A percentile compares a stretch with the other conserved stretches of the same genome.
phyloP scores from a whole-genome alignment of 2,329 filamentous ascomycete genomes.

The Claviceps monticola region DNA sequence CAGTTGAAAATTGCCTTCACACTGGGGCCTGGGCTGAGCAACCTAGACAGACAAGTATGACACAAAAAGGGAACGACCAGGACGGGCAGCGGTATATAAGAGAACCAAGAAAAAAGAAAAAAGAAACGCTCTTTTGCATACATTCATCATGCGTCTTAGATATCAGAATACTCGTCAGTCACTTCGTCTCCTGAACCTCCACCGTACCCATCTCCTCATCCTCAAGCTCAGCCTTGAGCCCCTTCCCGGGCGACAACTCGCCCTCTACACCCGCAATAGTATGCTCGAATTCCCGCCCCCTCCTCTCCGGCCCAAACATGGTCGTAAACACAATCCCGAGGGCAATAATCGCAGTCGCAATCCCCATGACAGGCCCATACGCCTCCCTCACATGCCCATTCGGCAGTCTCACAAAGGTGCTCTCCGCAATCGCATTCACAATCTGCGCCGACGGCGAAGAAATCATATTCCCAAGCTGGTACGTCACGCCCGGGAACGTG shows the following conservation, averaged over 20 bases:
- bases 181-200: constrained; percentile 5
- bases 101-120: background rate
- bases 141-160: background rate
- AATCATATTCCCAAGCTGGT: constrained; percentile 65
- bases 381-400: constrained; percentile 48
- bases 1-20: too few species aligned
- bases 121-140: background rate
- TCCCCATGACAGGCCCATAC: constrained; percentile 62
- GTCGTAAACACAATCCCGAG: constrained; percentile 54
- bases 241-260: constrained; percentile 14
- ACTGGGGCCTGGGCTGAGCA: too few species aligned
- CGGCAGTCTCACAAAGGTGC: constrained; percentile 36
- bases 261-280: constrained; percentile 26
- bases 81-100: background rate
- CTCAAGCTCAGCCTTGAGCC: constrained; percentile 13
- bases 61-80: background rate
- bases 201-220: constrained; percentile 19
- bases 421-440: constrained; percentile 60
- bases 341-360: constrained; percentile 65
- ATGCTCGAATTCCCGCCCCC: constrained; percentile 55
- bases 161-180: background rate
- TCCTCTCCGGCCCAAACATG: constrained; percentile 60
- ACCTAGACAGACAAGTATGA: too few species aligned
- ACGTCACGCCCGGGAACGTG: constrained; percentile 56
- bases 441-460: constrained; percentile 62